phyloP scores from a whole-genome alignment of 305 asterid species.

The Solanum hybrid region DNA sequence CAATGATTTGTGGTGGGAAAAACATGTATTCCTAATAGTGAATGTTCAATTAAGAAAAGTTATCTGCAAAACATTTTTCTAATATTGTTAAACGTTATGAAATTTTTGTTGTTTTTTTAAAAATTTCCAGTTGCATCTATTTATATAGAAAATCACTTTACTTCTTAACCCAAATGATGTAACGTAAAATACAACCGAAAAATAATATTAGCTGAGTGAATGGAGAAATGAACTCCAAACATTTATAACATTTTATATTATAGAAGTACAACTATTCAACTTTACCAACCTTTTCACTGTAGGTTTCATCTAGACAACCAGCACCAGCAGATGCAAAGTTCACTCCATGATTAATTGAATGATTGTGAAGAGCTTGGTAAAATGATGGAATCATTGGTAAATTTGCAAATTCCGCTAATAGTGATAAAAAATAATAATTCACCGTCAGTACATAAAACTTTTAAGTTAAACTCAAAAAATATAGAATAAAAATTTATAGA shows the following conservation, averaged over 20 bases:
- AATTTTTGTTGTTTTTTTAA: neutral
- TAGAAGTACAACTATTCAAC: neutral
- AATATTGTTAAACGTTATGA: neutral
- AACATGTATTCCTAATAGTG: neutral
- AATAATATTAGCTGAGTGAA: neutral
- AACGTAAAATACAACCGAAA: neutral
- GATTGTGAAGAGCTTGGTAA: neutral
- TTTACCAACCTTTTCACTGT: neutral
- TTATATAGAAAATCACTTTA: neutral
- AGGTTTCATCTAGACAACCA: neutral
- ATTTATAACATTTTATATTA: neutral
- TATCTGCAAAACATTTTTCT: neutral
- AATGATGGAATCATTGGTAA: neutral
- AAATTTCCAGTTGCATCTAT: neutral
- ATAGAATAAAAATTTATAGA: neutral
- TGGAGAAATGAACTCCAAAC: neutral
- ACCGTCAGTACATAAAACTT: neutral
- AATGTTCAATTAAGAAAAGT: neutral
- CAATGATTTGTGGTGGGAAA: neutral
- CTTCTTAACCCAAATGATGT: neutral
- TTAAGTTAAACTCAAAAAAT: neutral
- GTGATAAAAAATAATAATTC: neutral
- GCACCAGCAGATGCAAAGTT: conserved; percentile 4
- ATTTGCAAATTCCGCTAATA: neutral
- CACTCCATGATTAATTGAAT: neutral